A percentile compares a stretch with the other conserved stretches of the same genome.
phyloP scores from a whole-genome alignment of 805 yeast genomes.

The Nakazawaea ernobii region DNA sequence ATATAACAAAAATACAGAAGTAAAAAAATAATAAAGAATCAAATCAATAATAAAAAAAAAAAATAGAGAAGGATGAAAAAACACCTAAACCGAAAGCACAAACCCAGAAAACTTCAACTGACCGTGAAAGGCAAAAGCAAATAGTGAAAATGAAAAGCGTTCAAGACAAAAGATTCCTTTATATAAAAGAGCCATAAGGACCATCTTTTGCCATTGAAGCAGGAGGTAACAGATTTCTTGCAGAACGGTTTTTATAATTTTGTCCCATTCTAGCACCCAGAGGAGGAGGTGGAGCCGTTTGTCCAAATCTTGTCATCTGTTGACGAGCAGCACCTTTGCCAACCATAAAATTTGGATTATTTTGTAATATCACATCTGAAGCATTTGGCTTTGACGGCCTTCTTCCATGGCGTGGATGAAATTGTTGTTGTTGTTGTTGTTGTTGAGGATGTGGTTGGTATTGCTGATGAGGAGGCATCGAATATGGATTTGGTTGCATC shows the following conservation, averaged over 20 bases:
- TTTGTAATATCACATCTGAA: slow-evolving; percentile 37
- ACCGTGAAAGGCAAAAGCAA: no score
- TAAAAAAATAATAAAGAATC: no score
- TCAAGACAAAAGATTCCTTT: background rate
- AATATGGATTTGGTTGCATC: slow-evolving; percentile 17
- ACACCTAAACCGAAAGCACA: no score
- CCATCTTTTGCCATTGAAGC: slow-evolving; percentile 35
- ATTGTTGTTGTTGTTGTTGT: slow-evolving; percentile 19
- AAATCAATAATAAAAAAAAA: no score
- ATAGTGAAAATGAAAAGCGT: no score
- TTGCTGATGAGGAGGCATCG: slow-evolving; percentile 13
- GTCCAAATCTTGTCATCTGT: slow-evolving; percentile 20
- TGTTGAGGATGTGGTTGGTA: slow-evolving; percentile 14
- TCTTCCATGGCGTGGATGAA: slow-evolving; percentile 11
- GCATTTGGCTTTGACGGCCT: slow-evolving; percentile 20
- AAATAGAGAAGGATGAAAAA: no score
- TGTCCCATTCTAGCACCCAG: slow-evolving; percentile 13
- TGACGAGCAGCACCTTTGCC: slow-evolving; percentile 13
- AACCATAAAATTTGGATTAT: slow-evolving; percentile 43
- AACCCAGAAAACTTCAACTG: no score
- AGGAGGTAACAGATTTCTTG: slow-evolving; percentile 28
- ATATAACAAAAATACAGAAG: no score
- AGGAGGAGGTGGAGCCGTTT: slow-evolving; percentile 8
- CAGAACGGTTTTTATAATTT: slow-evolving; percentile 21
- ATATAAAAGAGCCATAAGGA: slow-evolving; percentile 32